Evolutionary conservation across 495 filamentous ascomycete species (phyloP).

Genomic region (Cercophora sp.): DNA sequence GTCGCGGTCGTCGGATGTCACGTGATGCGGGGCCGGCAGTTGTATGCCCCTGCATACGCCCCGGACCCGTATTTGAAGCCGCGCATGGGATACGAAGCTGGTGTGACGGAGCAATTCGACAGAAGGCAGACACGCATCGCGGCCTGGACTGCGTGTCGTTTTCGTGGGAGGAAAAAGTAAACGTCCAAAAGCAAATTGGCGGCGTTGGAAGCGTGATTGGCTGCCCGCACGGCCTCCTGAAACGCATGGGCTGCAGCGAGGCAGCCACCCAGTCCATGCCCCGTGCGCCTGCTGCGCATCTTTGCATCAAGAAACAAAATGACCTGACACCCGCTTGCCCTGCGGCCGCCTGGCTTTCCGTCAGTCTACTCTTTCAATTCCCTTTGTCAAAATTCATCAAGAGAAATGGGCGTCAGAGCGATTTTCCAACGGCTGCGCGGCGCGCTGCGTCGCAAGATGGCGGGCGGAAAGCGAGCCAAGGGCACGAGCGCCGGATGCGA

Average conservation of each 20-base stretch:
- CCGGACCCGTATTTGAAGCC: no score
- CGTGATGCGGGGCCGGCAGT: no score
- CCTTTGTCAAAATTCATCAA: not conserved
- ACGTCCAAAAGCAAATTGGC: not conserved
- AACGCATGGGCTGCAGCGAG: constrained; percentile 8
- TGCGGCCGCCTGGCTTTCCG: not conserved
- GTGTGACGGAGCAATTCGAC: no score
- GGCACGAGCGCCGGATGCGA: not conserved
- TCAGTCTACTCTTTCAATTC: not conserved
- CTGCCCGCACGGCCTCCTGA: not conserved
- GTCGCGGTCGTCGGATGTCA: no score
- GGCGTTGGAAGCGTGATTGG: not conserved
- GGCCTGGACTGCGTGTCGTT: not conserved
- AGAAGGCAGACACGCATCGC: not conserved
- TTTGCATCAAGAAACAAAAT: not conserved
- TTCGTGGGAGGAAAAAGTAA: not conserved
- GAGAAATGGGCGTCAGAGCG: constrained; percentile 7
- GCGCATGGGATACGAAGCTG: no score
- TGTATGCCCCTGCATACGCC: no score
- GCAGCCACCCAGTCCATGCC: constrained; percentile 9
- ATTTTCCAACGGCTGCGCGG: not conserved
- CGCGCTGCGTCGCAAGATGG: not conserved
- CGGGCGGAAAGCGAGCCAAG: not conserved
- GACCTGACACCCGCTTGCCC: not conserved
- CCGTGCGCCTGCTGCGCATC: constrained; percentile 6